A percentile compares a stretch with the other conserved stretches of the same genome.
phyloP scores from a whole-genome alignment of 2,329 filamentous ascomycete genomes.

The Ophiostoma populinum region DNA sequence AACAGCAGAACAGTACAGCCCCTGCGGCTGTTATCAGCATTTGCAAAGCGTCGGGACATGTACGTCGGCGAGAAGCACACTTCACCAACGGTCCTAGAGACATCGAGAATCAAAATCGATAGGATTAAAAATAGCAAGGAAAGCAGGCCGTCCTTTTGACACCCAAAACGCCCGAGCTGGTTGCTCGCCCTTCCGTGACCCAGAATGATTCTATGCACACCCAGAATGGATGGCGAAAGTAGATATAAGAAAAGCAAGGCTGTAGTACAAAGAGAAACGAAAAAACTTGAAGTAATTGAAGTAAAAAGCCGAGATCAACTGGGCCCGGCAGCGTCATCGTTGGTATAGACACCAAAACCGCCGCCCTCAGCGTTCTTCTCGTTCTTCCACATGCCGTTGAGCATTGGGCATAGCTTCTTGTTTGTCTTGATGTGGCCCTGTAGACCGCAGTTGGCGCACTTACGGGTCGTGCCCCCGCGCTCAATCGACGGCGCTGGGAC shows the following conservation, averaged over 20 bases:
- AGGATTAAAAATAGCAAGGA: too few relatives aligned
- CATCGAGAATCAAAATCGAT: too few relatives aligned
- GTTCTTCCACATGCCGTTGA: slow-evolving; percentile 64
- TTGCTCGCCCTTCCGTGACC: too few relatives aligned
- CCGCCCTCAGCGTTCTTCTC: slow-evolving; percentile 39
- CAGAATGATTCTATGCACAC: too few relatives aligned
- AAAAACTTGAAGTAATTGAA: neutral
- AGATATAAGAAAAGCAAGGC: neutral
- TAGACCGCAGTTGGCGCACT: slow-evolving; percentile 94
- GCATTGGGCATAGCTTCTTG: slow-evolving; percentile 84
- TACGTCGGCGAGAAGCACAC: too few relatives aligned
- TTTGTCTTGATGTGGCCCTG: slow-evolving; percentile 98
- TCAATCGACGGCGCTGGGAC: slow-evolving; percentile 33
- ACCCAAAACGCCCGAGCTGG: too few relatives aligned
- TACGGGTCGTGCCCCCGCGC: slow-evolving; percentile 58
- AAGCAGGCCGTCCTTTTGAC: too few relatives aligned
- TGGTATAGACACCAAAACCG: slow-evolving; percentile 36
- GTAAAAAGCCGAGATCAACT: neutral
- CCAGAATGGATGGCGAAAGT: neutral
- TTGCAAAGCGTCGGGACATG: too few relatives aligned
- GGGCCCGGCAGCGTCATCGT: neutral
- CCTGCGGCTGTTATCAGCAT: too few relatives aligned
- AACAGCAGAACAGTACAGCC: too few relatives aligned
- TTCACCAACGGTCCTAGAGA: too few relatives aligned
- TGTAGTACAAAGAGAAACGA: neutral